Base-by-base conservation (phyloP, 2,329 filamentous ascomycete genomes). In the Fusarium fujikuroi region DNA sequence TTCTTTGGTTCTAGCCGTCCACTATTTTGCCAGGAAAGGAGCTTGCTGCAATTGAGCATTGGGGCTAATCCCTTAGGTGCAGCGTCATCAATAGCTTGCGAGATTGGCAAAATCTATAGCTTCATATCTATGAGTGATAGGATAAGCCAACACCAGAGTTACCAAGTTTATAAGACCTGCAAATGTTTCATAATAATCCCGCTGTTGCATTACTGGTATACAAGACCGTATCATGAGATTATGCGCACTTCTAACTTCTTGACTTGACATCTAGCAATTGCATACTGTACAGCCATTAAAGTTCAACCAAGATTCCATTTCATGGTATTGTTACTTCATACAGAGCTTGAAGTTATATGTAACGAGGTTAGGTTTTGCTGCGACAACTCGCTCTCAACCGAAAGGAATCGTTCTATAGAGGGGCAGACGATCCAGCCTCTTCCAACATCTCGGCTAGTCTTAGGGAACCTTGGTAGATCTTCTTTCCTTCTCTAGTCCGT, bases 371-470 rank as follows among this genome's bases (percentile, higher is more conserved):
- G 19, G 16, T 11, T 5, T 14, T 47, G 19, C 19, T 47, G 12
- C 4, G 19, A 30, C 4, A 21, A 8, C 25, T 47, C 19, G 3
- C 25, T 30, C 21, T 15, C 18, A 9, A 21, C 1, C 0, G 19
- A 47, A 30, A 8, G 19, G 10, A 37, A 14, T 18, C 12, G 8
- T 14, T 3, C 23, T 18, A 63, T 3, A 47, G 6, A 9, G 28
- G 28, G 5, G 14, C 8, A 18, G 30, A 4, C 7, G 19, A 32
- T 32, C 21, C 57, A 40, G 36, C 12, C 4, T 53, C 50, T 23
- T 58, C 34, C 3, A 69, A 15, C n/a, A 21, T 69, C 14, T 69
- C 66, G 19, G 58, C 52, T 2, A 69, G 25, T 9, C 25, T 25
- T 3, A 60, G 44, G 2, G 63, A 69, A 25, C 21, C 49, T 3